Conservation (phyloP, 1,139 yeast genomes). For the Suhomyces wounanorum region DNA sequence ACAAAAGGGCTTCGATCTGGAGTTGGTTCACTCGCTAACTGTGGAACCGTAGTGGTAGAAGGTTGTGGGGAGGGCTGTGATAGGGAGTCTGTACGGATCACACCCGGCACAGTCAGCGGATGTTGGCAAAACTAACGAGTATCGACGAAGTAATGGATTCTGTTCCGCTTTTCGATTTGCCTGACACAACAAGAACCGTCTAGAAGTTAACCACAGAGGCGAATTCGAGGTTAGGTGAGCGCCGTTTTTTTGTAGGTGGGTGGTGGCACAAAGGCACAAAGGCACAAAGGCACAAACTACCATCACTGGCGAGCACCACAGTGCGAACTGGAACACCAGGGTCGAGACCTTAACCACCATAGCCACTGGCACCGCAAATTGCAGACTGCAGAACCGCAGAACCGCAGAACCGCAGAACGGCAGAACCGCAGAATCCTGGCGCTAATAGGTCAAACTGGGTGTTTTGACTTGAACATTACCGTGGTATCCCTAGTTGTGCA, state of each 20-base stretch:
- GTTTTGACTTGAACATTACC: no score
- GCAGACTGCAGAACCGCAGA: not conserved
- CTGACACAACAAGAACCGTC: not conserved
- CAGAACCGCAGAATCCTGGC: no score
- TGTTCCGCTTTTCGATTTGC: not conserved
- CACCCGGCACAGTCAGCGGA: not conserved
- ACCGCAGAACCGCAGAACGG: no score
- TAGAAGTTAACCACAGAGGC: not conserved
- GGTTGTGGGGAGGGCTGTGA: not conserved
- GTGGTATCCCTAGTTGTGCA: no score
- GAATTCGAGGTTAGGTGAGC: conserved; percentile 1
- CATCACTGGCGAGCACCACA: not conserved
- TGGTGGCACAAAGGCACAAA: conserved; percentile 5
- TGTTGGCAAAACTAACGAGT: not conserved
- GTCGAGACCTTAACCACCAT: not conserved
- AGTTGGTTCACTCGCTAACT: not conserved
- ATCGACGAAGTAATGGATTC: not conserved
- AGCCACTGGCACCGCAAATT: not conserved
- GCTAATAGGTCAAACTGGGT: no score
- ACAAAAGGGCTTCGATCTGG: not conserved
- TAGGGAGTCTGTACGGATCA: not conserved
- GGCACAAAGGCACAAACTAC: not conserved
- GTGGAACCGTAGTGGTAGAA: not conserved
- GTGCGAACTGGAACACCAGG: not conserved
- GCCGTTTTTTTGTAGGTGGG: conserved; percentile 2